A percentile compares a stretch with the other conserved stretches of the same genome.
These are phyloP conservation scores for Pseudofabraea citricarpa DNA, from an alignment of 2,329 filamentous ascomycete species.

Conservation along the genomic window DNA sequence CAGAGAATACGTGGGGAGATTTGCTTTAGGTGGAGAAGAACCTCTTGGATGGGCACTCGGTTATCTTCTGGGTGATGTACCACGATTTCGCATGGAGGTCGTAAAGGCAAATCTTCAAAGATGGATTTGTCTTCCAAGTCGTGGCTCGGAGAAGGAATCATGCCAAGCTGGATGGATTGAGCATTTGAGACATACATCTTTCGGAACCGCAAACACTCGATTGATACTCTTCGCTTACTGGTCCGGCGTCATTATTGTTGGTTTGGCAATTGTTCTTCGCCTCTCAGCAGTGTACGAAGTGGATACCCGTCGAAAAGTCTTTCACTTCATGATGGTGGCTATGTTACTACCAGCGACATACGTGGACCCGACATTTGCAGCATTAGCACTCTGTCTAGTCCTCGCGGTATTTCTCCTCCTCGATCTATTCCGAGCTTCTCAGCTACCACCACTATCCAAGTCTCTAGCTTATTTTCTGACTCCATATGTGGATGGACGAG, in stretches of 20 bases:
- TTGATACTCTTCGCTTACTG: conserved; percentile 74
- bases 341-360: conserved; percentile 89
- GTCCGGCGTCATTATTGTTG: conserved; percentile 60
- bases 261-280: conserved; percentile 69
- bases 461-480: conserved; percentile 83
- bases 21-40: conserved; percentile 68
- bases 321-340: conserved; percentile 96
- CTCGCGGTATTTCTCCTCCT: conserved; percentile 83
- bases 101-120: conserved; percentile 61
- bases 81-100: conserved; percentile 66
- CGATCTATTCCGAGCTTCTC: conserved; percentile 83
- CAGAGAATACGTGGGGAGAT: conserved; percentile 60
- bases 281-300: conserved; percentile 79
- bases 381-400: conserved; percentile 73
- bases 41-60: conserved; percentile 90
- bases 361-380: conserved; percentile 79
- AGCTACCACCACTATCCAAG: conserved; percentile 83
- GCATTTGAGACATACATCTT: conserved; percentile 54
- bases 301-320: conserved; percentile 92
- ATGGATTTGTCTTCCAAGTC: conserved; percentile 70
- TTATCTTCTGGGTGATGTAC: conserved; percentile 79
- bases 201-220: conserved; percentile 79
- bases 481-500: conserved; percentile 90
- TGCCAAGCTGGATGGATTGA: conserved; percentile 57
- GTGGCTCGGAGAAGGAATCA: conserved; percentile 29